Conservation (phyloP, 192 early-diverging fungal genomes). For the Pilaira anomala region DNA sequence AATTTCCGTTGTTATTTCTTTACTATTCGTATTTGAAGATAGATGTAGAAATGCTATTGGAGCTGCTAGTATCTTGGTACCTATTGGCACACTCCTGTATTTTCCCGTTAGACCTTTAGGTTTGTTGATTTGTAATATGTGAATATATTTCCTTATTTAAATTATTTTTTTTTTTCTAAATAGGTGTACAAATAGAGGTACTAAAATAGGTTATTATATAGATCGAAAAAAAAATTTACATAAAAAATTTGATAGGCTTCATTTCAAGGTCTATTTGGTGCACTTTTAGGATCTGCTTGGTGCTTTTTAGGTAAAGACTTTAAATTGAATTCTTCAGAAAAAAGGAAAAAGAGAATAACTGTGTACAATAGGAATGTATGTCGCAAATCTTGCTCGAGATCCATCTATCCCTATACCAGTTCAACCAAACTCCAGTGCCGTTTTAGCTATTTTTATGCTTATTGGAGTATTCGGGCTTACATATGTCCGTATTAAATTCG, state of each 20-base stretch:
- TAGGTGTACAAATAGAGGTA: constrained; percentile 35
- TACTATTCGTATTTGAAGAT: constrained; percentile 16
- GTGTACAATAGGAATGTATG: constrained; percentile 20
- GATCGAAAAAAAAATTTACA: neutral
- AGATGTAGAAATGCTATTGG: constrained; percentile 7
- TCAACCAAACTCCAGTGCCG: constrained; percentile 18
- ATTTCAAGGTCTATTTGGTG: constrained; percentile 2
- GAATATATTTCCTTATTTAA: neutral
- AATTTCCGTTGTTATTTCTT: constrained; percentile 16
- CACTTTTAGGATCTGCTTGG: constrained; percentile 18
- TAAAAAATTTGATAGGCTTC: constrained; percentile 5
- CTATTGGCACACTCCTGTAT: constrained; percentile 21
- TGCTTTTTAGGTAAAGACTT: constrained; percentile 33
- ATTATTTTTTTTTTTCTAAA: neutral
- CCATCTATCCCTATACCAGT: constrained; percentile 11
- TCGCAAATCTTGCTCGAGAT: constrained; percentile 30
- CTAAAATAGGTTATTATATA: neutral
- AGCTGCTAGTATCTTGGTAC: constrained; percentile 7
- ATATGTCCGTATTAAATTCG: constrained; percentile 24
- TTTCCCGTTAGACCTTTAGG: constrained; percentile 24
- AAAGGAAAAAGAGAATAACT: too few relatives aligned
- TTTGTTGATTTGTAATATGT: constrained; percentile 2
- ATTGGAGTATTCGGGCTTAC: constrained; percentile 29
- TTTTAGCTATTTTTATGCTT: constrained; percentile 29
- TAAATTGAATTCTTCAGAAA: too few relatives aligned